Evolutionary conservation across 192 early-diverging fungal species (phyloP), one percentile per base, ranked within the genome.

Genomic region (Helicostylum pulchrum): DNA sequence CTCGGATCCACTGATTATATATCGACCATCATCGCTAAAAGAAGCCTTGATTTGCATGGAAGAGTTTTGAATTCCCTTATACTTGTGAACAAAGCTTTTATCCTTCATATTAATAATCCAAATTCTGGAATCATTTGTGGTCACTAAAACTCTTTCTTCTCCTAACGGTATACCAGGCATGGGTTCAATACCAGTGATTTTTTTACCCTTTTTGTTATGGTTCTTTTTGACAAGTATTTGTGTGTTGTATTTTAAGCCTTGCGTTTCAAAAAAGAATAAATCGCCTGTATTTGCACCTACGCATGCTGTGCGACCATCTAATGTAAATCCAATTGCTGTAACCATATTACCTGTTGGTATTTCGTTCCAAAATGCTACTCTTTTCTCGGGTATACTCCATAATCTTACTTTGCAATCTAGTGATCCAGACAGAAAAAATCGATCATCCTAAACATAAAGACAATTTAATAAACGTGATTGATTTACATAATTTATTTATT

Each of bases 1-100:
- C 63, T 96, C 94, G 12, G 88, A 90, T 4, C 90, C 91, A 57
- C 85, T 88, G 34, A 96, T 82, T 31, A 95, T 90, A 64, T 86
- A 93, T 60, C 79, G 67, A 20, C 89, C 90, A 71, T 93, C 88
- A 51, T 85, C 80, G 39, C 88, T 80, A 60, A 5, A 44, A 8
- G 23, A 7, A 17, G 94, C 92, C 53, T 79, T 80, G n/a, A 91
- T 85, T 74, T 88, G 85, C 64, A 85, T 84, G 23, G 77, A 80
- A 12, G 76, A 73, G 50, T 91, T 89, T 32, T 88, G 88, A 10
- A 85, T 74, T 30, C 94, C 94, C 69, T 87, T 88, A 72, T 90
- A 95, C 72, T 92, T 91, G 57, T 85, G 83, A 23, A 85, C 77
- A n/a, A 93, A 77, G 23, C 81, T 77, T 53, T 91, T 93, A 65